Conservation (phyloP, 306 rosid species). For the Gastrolobium villosum region DNA sequence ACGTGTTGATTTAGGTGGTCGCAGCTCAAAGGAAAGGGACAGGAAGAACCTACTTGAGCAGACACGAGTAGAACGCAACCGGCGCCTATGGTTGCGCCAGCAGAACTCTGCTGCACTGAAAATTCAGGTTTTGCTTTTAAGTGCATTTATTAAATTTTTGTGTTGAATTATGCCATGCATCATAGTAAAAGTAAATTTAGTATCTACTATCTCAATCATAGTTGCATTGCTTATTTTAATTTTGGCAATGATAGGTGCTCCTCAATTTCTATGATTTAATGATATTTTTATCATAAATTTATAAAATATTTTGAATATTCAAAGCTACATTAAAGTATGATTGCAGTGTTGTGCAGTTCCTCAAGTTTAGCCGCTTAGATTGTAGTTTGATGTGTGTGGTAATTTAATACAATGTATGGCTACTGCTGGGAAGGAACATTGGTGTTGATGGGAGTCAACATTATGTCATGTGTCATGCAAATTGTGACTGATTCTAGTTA, state of each 20-base stretch:
- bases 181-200: too few relatives aligned
- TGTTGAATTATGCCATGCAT: too few relatives aligned
- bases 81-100: constrained; percentile 65
- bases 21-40: constrained; percentile 87
- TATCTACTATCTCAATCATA: too few relatives aligned
- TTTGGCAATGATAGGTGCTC: background rate
- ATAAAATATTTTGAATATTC: background rate
- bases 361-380: background rate
- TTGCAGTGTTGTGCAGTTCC: background rate
- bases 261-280: background rate
- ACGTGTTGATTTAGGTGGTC: constrained; percentile 92
- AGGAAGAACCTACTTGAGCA: constrained; percentile 85
- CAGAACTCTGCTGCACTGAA: constrained; percentile 69
- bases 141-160: background rate
- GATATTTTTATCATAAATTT: background rate
- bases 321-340: background rate
- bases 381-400: constrained; percentile 19
- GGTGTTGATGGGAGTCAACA: background rate
- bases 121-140: constrained; percentile 67
- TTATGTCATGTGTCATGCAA: constrained; percentile 27
- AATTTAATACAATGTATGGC: background rate
- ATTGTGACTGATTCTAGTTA: constrained; percentile 65
- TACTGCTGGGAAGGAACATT: constrained; percentile 16
- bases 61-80: constrained; percentile 78
- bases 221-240: background rate